Percentiles rank a stretch among this genome's conserved stretches.
Evolutionary conservation across 352 stramenopile species (phyloP).

Genomic region (Pythium pyrilobum): DNA sequence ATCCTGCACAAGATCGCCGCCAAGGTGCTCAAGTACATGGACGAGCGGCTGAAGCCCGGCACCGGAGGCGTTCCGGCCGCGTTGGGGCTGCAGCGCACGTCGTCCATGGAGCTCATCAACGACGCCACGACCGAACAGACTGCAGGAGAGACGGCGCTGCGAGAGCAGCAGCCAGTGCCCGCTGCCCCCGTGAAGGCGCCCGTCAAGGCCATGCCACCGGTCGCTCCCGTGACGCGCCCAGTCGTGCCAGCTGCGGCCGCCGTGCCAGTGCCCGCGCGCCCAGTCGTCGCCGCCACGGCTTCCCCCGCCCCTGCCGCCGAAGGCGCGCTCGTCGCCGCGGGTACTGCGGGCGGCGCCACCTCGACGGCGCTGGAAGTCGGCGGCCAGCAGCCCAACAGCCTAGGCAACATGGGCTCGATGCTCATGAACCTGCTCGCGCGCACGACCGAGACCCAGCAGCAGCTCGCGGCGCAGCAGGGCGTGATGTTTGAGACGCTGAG

Average conservation of each 20-base stretch:
- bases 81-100: slow-evolving; percentile 22
- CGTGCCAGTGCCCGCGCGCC: slow-evolving; percentile 1
- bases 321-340: slow-evolving; percentile 38
- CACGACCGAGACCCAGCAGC: slow-evolving; percentile 83
- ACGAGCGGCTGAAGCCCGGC: slow-evolving; percentile 64
- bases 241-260: slow-evolving; percentile 15
- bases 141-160: slow-evolving; percentile 47
- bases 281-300: background rate
- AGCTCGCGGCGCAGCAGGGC: slow-evolving; percentile 76
- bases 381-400: slow-evolving; percentile 46
- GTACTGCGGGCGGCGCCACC: slow-evolving; percentile 29
- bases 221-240: background rate
- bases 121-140: slow-evolving; percentile 34
- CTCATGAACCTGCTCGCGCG: slow-evolving; percentile 83
- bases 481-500: slow-evolving; percentile 86
- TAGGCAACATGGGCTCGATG: slow-evolving; percentile 86
- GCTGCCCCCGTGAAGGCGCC: slow-evolving; percentile 16
- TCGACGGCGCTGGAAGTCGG: slow-evolving; percentile 66
- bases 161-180: slow-evolving; percentile 34
- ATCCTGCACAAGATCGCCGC: slow-evolving; percentile 84
- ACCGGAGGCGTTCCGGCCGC: background rate
- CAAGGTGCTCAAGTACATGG: slow-evolving; percentile 87
- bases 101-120: slow-evolving; percentile 25
- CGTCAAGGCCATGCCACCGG: slow-evolving; percentile 22
- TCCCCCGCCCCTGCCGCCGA: slow-evolving; percentile 17